Conservation (phyloP, 2,329 filamentous ascomycete species). For the Neonectria neomacrospora region DNA sequence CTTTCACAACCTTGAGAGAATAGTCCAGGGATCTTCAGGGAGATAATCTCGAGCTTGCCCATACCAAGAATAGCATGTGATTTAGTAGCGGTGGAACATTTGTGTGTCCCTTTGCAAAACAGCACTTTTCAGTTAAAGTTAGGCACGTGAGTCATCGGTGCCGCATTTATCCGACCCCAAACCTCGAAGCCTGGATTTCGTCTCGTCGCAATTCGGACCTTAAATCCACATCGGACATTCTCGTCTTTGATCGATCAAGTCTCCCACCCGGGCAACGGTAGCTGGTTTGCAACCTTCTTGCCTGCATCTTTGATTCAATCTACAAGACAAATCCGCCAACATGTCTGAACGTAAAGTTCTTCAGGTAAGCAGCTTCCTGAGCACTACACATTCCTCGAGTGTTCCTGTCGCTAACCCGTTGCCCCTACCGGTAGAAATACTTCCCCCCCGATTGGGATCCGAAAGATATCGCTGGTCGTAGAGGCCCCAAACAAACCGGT, state of each 20-base stretch:
- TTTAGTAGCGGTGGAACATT: background rate
- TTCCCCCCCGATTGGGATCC: slow-evolving; percentile 90
- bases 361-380: slow-evolving; percentile 43
- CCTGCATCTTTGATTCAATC: background rate
- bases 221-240: background rate
- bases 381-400: background rate
- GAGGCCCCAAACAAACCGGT: slow-evolving; percentile 76
- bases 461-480: slow-evolving; percentile 77
- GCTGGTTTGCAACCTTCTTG: background rate
- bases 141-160: background rate
- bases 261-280: background rate
- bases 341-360: slow-evolving; percentile 93
- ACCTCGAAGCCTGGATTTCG: background rate
- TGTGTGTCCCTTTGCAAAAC: background rate
- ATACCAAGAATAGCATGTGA: no score
- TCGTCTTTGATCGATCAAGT: slow-evolving; percentile 1
- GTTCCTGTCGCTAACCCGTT: background rate
- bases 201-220: background rate
- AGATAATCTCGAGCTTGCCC: no score
- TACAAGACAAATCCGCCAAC: slow-evolving; percentile 41
- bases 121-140: background rate
- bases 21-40: no score
- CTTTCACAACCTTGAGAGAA: background rate
- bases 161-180: slow-evolving; percentile 14
- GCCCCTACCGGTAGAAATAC: slow-evolving; percentile 61